These are phyloP conservation scores for Rhodotorula babjevae DNA, from an alignment of 768 basidiomycete species.

Conservation along the genomic window DNA sequence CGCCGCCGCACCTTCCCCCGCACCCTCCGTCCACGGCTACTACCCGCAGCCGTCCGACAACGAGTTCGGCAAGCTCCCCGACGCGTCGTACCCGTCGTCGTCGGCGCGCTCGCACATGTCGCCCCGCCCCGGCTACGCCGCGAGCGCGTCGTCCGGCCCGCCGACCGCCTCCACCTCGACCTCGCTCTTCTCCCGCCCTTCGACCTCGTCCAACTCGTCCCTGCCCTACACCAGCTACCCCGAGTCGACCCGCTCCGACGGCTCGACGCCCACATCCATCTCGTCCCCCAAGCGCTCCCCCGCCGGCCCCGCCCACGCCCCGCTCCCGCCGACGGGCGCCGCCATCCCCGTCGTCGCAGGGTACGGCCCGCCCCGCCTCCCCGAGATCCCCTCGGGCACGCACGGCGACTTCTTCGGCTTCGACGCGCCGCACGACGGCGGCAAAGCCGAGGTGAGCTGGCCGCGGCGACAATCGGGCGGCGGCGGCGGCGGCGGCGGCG, in stretches of 20 bases:
- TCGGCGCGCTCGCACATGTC: constrained; percentile 1
- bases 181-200: constrained; percentile 12
- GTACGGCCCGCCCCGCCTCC: constrained; percentile 18
- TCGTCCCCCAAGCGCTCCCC: background rate
- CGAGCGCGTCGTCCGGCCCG: constrained; percentile 27
- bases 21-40: background rate
- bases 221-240: constrained; percentile 26
- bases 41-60: background rate
- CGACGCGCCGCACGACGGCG: constrained; percentile 42
- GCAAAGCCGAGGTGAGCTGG: constrained; percentile 44
- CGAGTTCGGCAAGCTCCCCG: background rate
- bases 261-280: background rate
- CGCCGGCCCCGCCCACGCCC: background rate
- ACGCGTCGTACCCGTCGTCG: background rate
- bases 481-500: background rate
- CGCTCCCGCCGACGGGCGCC: background rate
- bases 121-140: constrained; percentile 6
- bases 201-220: constrained; percentile 17
- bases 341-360: background rate
- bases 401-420: constrained; percentile 48
- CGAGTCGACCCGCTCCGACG: constrained; percentile 2
- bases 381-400: constrained; percentile 40
- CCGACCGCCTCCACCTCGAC: constrained; percentile 26
- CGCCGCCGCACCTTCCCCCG: background rate
- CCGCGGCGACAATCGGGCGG: background rate